Evolutionary conservation across 192 early-diverging fungal species (phyloP).

Genomic region (Mortierella alpina): DNA sequence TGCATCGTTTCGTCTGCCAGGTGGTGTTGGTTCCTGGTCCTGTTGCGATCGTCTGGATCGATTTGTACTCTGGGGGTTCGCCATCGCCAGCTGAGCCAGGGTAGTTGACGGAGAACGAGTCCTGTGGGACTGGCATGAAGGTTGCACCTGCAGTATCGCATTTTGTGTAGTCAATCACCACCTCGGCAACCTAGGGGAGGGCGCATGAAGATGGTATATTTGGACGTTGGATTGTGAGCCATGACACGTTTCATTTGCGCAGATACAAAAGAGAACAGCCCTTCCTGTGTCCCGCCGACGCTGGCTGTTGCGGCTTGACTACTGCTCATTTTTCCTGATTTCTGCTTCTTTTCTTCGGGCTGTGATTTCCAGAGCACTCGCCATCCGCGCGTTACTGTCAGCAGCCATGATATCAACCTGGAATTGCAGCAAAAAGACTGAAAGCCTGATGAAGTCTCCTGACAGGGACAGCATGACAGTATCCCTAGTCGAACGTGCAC

Average conservation of each 20-base stretch:
- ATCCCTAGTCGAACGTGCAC: not conserved
- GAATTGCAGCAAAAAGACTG: too few relatives aligned
- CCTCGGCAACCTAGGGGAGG: slow-evolving; percentile 75
- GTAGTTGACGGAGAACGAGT: slow-evolving; percentile 28
- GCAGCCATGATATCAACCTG: too few relatives aligned
- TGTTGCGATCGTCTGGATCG: not conserved
- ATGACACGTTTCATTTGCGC: not conserved
- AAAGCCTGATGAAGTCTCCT: not conserved
- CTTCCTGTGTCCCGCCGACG: too few relatives aligned
- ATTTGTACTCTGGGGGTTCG: slow-evolving; percentile 35
- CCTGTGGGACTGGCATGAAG: slow-evolving; percentile 11
- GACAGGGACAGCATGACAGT: not conserved
- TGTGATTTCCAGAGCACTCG: too few relatives aligned
- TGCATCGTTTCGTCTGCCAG: slow-evolving; percentile 64
- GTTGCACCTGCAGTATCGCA: slow-evolving; percentile 63
- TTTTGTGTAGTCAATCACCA: slow-evolving; percentile 94
- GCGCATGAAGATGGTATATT: not conserved
- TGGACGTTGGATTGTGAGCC: slow-evolving; percentile 16
- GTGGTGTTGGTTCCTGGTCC: not conserved
- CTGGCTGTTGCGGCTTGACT: too few relatives aligned
- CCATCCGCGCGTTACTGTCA: too few relatives aligned
- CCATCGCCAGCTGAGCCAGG: slow-evolving; percentile 15
- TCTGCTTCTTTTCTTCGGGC: too few relatives aligned
- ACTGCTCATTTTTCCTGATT: too few relatives aligned
- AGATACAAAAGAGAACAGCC: too few relatives aligned